Conservation (phyloP, 257 asterid genomes). For the Solanum pinnatisectum region DNA sequence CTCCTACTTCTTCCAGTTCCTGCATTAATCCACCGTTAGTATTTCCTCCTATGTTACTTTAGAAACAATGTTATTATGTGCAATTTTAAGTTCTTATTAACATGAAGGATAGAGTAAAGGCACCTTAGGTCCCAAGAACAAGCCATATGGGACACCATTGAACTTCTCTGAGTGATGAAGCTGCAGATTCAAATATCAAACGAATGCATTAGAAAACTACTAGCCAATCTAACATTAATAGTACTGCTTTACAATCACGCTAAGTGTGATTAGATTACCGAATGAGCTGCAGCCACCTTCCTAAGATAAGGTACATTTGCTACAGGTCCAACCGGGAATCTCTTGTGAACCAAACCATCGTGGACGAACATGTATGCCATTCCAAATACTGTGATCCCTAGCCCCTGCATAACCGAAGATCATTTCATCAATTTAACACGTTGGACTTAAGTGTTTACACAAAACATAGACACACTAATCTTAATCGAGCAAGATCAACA, state of each 20-base stretch:
- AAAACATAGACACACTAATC: not conserved
- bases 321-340: slow-evolving; percentile 97
- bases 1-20: slow-evolving; percentile 92
- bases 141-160: slow-evolving; percentile 86
- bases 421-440: not conserved
- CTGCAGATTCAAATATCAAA: slow-evolving; percentile 48
- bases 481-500: not conserved
- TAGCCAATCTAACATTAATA: not conserved
- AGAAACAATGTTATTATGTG: not conserved
- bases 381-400: slow-evolving; percentile 92
- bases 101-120: not conserved
- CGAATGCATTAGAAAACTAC: not conserved
- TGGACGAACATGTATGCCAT: slow-evolving; percentile 99
- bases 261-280: slow-evolving; percentile 27
- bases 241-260: not conserved
- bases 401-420: slow-evolving; percentile 44
- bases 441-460: not conserved
- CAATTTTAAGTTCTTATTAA: not conserved
- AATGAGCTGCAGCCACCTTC: slow-evolving; percentile 90
- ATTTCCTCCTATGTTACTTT: not conserved
- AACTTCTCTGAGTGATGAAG: slow-evolving; percentile 94
- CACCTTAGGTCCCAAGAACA: slow-evolving; percentile 85
- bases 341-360: slow-evolving; percentile 92
- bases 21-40: slow-evolving; percentile 8
- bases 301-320: slow-evolving; percentile 87